Evolutionary conservation across 352 stramenopile species (phyloP).

Genomic region (Saprolegnia parasitica): DNA sequence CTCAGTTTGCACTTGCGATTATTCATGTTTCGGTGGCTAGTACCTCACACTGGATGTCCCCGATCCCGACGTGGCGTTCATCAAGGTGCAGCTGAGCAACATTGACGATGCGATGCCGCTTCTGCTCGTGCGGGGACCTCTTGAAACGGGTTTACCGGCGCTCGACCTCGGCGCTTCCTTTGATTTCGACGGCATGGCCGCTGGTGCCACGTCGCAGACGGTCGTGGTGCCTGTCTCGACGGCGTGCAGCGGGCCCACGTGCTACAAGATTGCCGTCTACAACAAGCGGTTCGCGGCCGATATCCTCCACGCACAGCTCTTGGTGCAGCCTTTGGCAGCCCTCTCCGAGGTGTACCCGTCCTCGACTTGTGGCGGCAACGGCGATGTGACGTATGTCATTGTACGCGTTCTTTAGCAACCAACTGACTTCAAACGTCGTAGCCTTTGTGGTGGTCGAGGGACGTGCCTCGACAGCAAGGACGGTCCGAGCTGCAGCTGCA

Average conservation of each 20-base stretch:
- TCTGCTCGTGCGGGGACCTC: conserved; percentile 49
- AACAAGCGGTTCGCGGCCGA: conserved; percentile 55
- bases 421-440: background rate
- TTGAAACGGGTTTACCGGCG: conserved; percentile 49
- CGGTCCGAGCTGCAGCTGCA: conserved; percentile 45
- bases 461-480: background rate
- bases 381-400: conserved; percentile 48
- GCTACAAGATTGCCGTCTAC: conserved; percentile 68
- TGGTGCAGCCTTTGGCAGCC: conserved; percentile 39
- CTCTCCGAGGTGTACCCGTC: conserved; percentile 29
- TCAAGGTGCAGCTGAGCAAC: conserved; percentile 47
- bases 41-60: conserved; percentile 66
- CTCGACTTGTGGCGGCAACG: conserved; percentile 40
- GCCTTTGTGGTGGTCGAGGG: conserved; percentile 15
- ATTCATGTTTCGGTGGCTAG: background rate
- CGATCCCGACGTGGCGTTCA: conserved; percentile 38
- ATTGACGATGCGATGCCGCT: conserved; percentile 47
- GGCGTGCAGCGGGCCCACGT: conserved; percentile 41
- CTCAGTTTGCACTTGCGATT: background rate
- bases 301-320: conserved; percentile 41
- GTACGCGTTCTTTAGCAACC: conserved; percentile 4
- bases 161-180: conserved; percentile 42
- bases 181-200: conserved; percentile 45
- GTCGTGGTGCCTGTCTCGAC: conserved; percentile 46
- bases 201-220: conserved; percentile 32